phyloP scores from a whole-genome alignment of 1,284 basidiomycete species.

The Gymnopus androsaceus region DNA sequence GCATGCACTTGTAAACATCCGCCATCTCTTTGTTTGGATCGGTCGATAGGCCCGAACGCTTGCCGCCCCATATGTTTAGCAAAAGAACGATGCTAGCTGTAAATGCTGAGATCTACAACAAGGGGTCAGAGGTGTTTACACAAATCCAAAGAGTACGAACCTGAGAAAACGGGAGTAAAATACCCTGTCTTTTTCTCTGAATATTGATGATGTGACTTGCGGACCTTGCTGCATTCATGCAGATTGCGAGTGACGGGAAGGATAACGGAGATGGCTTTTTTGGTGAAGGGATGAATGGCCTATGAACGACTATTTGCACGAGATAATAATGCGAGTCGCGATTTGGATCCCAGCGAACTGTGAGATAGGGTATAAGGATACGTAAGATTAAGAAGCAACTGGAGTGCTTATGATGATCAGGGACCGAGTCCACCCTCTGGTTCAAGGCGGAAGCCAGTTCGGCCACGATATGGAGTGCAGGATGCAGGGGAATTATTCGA shows the following conservation, averaged over 20 bases:
- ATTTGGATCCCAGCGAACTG: constrained; percentile 77
- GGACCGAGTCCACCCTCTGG: constrained; percentile 74
- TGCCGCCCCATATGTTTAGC: constrained; percentile 74
- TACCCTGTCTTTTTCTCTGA: constrained; percentile 38
- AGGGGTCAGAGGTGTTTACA: constrained; percentile 19
- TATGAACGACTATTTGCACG: constrained; percentile 77
- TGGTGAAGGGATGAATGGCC: constrained; percentile 78
- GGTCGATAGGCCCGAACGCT: constrained; percentile 53
- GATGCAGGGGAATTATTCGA: too few relatives aligned
- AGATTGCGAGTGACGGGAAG: constrained; percentile 79
- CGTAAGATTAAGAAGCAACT: not conserved
- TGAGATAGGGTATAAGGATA: not conserved
- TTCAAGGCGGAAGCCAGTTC: constrained; percentile 79
- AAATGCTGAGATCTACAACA: constrained; percentile 47
- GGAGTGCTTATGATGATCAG: constrained; percentile 61
- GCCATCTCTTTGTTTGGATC: constrained; percentile 65
- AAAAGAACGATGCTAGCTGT: constrained; percentile 70
- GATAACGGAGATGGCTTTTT: constrained; percentile 57
- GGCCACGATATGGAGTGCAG: constrained; percentile 70
- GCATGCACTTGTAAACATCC: constrained; percentile 74
- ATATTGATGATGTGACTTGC: constrained; percentile 73
- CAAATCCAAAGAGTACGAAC: too few relatives aligned
- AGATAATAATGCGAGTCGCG: constrained; percentile 68
- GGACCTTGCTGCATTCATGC: constrained; percentile 81
- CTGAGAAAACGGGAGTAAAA: constrained; percentile 41